Evolutionary conservation across 2,329 filamentous ascomycete species (phyloP).

Genomic region (Septoria linicola): DNA sequence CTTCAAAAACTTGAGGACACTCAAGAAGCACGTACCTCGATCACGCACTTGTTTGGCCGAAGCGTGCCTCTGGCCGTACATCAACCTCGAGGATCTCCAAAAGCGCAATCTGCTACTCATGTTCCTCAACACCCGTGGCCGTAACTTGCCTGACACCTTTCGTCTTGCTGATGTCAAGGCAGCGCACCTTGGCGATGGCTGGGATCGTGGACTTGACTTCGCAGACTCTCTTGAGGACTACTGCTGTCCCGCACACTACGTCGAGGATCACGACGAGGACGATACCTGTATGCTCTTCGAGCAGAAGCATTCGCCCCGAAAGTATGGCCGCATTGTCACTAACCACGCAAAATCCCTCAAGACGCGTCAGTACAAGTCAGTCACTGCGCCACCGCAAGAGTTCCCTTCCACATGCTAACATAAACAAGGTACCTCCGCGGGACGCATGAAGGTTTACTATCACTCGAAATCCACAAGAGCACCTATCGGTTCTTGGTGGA

Average conservation of each 20-base stretch:
- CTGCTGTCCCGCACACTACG: slow-evolving; percentile 17
- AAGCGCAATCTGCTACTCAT: slow-evolving; percentile 48
- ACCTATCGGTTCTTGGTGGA: slow-evolving; percentile 52
- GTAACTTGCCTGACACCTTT: slow-evolving; percentile 50
- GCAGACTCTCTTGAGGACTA: slow-evolving; percentile 12
- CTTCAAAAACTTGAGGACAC: slow-evolving; percentile 40
- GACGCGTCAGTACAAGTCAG: slow-evolving; percentile 14
- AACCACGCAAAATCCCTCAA: slow-evolving; percentile 9
- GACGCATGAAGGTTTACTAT: slow-evolving; percentile 37
- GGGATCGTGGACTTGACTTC: slow-evolving; percentile 15
- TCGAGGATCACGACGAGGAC: slow-evolving; percentile 13
- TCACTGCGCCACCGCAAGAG: background rate
- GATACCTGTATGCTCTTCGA: slow-evolving; percentile 27
- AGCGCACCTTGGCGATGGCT: slow-evolving; percentile 36
- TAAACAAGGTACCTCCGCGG: slow-evolving; percentile 1
- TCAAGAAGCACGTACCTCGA: slow-evolving; percentile 24
- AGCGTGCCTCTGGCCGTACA: slow-evolving; percentile 52
- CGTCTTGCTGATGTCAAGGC: slow-evolving; percentile 46
- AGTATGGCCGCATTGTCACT: slow-evolving; percentile 31
- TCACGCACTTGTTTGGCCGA: slow-evolving; percentile 30
- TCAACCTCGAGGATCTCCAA: slow-evolving; percentile 58
- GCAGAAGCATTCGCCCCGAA: slow-evolving; percentile 32
- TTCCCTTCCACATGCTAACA: background rate
- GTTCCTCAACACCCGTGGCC: slow-evolving; percentile 54
- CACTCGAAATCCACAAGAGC: slow-evolving; percentile 54